Percentiles rank a stretch among this genome's conserved stretches.
Conservation (phyloP, 1,284 basidiomycete species). For the Ustilago shanxiensis region DNA sequence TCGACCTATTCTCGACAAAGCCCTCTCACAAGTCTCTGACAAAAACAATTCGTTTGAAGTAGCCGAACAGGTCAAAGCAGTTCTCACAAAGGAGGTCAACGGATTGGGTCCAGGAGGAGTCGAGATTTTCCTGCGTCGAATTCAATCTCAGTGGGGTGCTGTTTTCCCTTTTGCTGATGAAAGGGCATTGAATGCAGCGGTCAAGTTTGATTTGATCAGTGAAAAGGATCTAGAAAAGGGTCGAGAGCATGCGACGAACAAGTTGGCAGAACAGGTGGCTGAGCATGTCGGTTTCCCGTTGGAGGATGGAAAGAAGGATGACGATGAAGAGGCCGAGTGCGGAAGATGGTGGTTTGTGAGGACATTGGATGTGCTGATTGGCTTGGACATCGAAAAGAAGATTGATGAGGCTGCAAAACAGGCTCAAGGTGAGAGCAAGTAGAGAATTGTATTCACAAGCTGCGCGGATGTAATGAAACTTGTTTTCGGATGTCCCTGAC, state of each 20-base stretch:
- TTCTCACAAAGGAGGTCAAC: conserved; percentile 44
- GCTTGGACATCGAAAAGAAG: conserved; percentile 54
- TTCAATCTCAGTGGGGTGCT: conserved; percentile 48
- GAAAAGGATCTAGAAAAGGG: conserved; percentile 29
- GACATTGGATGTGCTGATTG: conserved; percentile 53
- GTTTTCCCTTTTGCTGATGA: conserved; percentile 58
- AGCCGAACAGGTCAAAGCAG: conserved; percentile 26
- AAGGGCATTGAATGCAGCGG: conserved; percentile 29
- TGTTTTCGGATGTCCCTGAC: not conserved
- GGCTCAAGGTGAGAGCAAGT: conserved; percentile 24
- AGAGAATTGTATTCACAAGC: not conserved
- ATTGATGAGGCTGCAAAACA: conserved; percentile 40
- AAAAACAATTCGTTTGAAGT: conserved; percentile 26
- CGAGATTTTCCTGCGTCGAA: conserved; percentile 49
- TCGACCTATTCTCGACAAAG: conserved; percentile 35
- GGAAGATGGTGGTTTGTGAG: conserved; percentile 50
- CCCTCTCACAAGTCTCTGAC: conserved; percentile 14
- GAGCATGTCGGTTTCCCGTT: conserved; percentile 50
- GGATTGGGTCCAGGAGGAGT: conserved; percentile 46
- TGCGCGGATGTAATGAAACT: not conserved
- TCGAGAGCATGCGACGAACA: conserved; percentile 17
- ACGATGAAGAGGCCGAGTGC: conserved; percentile 41
- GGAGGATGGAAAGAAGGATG: conserved; percentile 32
- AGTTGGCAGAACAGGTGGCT: conserved; percentile 37
- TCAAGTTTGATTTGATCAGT: conserved; percentile 35